phyloP scores from a whole-genome alignment of 202 grass and related monocot genomes.

The Eragrostis tef region DNA sequence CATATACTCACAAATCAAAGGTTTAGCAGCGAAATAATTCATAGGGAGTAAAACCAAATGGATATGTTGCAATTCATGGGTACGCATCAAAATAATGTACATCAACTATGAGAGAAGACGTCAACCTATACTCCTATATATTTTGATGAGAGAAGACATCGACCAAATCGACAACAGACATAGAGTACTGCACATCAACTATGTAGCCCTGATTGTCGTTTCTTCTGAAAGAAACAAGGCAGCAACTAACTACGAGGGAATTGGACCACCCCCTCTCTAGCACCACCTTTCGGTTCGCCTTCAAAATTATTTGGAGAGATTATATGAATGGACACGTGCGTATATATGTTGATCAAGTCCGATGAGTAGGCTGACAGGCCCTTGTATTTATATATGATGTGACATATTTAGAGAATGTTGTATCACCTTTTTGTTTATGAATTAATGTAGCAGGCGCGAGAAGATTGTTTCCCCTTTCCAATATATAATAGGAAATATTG shows the following conservation, averaged over 20 bases:
- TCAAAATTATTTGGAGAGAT: slow-evolving; percentile 23
- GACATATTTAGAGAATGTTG: background rate
- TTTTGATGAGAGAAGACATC: no score
- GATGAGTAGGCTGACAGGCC: background rate
- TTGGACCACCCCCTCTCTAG: background rate
- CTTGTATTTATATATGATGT: background rate
- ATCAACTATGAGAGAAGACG: no score
- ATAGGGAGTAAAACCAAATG: no score
- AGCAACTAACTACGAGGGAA: background rate
- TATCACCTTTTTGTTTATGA: background rate
- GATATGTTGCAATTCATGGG: background rate
- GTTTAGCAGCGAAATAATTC: no score
- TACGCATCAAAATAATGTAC: background rate
- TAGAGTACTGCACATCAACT: background rate
- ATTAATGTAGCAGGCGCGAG: no score
- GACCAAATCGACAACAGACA: background rate
- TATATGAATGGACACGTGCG: slow-evolving; percentile 20
- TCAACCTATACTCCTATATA: no score
- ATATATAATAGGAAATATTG: no score
- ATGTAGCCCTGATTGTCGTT: background rate
- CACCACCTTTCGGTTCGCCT: background rate
- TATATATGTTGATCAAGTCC: background rate
- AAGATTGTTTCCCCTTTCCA: no score
- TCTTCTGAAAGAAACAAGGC: background rate
- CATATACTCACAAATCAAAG: no score